Percentiles rank a stretch among this genome's conserved stretches.
phyloP scores from a whole-genome alignment of 2,329 filamentous ascomycete species.

The Massarina eburnea region DNA sequence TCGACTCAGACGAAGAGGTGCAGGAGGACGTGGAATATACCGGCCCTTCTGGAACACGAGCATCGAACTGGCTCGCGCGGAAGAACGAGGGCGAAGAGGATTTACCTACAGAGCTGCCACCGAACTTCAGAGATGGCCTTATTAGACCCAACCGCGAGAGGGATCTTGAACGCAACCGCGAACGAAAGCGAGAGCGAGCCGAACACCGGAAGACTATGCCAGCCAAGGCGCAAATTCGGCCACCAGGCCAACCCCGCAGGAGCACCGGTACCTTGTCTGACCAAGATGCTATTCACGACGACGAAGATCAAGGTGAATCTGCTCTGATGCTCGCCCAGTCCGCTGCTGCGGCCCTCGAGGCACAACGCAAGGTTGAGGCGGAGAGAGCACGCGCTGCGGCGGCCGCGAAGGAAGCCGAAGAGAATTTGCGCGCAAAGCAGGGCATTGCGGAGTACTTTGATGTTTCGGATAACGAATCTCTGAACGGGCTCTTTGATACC shows the following conservation, averaged over 20 bases:
- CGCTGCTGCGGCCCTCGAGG: constrained; percentile 27
- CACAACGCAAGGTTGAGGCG: constrained; percentile 22
- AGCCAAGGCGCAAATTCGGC: constrained; percentile 27
- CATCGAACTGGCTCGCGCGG: constrained; percentile 46
- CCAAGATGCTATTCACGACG: constrained; percentile 30
- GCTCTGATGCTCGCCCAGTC: constrained; percentile 29
- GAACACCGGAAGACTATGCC: constrained; percentile 31
- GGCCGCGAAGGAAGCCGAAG: constrained; percentile 34
- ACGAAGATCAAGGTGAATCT: constrained; percentile 30
- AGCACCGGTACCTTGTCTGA: constrained; percentile 31
- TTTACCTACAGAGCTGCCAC: constrained; percentile 47
- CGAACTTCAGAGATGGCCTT: constrained; percentile 43
- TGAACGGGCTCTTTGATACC: constrained; percentile 31
- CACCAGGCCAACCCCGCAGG: constrained; percentile 20
- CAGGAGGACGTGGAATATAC: constrained; percentile 24
- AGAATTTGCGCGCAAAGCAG: constrained; percentile 40
- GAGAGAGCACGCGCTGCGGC: constrained; percentile 20
- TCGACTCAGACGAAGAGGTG: constrained; percentile 48
- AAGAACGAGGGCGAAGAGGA: constrained; percentile 47
- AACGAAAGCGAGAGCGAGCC: constrained; percentile 20
- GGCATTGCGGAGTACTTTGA: constrained; percentile 35
- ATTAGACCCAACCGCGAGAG: constrained; percentile 31
- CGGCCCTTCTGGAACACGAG: constrained; percentile 23
- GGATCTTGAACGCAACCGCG: constrained; percentile 22
- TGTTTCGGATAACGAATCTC: constrained; percentile 19